These are phyloP conservation scores for Erodium trifolium DNA, from an alignment of 441 rosid genomes.

Conservation along the genomic window DNA sequence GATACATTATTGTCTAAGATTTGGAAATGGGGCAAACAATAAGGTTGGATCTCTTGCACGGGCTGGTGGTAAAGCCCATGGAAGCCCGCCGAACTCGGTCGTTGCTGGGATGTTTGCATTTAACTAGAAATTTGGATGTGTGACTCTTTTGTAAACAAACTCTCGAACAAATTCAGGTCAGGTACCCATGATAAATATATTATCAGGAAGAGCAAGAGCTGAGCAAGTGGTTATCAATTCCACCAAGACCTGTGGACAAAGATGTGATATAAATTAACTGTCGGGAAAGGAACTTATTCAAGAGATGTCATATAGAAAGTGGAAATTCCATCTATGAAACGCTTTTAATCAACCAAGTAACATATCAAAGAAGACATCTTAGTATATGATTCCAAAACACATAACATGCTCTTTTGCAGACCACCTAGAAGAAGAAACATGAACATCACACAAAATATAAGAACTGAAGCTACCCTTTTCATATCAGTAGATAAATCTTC, in stretches of 20 bases:
- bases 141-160: conserved; percentile 1
- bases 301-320: background rate
- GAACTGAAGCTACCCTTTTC: background rate
- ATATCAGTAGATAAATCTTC: background rate
- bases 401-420: background rate
- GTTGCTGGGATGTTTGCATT: conserved; percentile 48
- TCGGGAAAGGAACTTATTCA: background rate
- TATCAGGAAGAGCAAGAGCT: background rate
- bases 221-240: background rate
- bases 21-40: conserved; percentile 30
- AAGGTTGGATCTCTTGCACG: conserved; percentile 26
- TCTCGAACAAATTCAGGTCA: background rate
- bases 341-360: background rate
- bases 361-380: background rate
- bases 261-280: background rate
- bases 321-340: background rate
- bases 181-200: background rate
- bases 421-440: background rate
- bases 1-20: conserved; percentile 28
- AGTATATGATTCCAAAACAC: background rate
- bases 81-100: conserved; percentile 30
- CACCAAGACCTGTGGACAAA: background rate
- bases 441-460: background rate
- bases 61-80: conserved; percentile 35
- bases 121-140: conserved; percentile 13